phyloP scores from a whole-genome alignment of 2,329 filamentous ascomycete genomes.

The Calonectria henricotiae region DNA sequence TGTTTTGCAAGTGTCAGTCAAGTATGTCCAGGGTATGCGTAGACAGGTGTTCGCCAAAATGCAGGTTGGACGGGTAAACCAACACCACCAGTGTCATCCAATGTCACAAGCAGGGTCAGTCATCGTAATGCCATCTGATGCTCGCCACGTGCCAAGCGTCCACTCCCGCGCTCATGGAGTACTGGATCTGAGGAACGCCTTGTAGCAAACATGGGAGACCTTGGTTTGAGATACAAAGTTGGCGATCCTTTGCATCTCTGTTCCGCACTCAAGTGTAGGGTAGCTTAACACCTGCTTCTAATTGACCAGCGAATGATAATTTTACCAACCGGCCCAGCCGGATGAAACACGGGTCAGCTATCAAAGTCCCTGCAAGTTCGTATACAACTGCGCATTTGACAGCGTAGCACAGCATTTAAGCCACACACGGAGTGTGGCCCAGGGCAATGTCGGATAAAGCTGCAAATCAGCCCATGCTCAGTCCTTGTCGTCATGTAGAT shows the following conservation, averaged over 20 bases:
- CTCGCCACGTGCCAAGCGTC: constrained; percentile 33
- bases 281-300: background rate
- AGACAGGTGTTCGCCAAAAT: background rate
- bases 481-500: constrained; percentile 35
- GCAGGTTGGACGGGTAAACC: background rate
- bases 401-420: constrained; percentile 45
- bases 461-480: constrained; percentile 44
- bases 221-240: constrained; percentile 35
- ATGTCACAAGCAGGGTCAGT: constrained; percentile 14
- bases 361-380: constrained; percentile 39
- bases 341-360: constrained; percentile 38
- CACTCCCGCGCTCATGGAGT: constrained; percentile 18
- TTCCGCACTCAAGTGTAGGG: background rate
- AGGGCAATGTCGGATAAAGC: constrained; percentile 36
- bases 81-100: constrained; percentile 2
- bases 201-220: constrained; percentile 44
- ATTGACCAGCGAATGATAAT: constrained; percentile 25
- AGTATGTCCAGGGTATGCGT: background rate
- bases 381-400: constrained; percentile 27
- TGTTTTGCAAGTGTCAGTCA: constrained; percentile 30
- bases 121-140: constrained; percentile 21
- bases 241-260: constrained; percentile 20
- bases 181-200: constrained; percentile 35
- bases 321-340: constrained; percentile 43
- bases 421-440: constrained; percentile 41